phyloP scores from a whole-genome alignment of 768 basidiomycete species.

The Suillus subluteus region DNA sequence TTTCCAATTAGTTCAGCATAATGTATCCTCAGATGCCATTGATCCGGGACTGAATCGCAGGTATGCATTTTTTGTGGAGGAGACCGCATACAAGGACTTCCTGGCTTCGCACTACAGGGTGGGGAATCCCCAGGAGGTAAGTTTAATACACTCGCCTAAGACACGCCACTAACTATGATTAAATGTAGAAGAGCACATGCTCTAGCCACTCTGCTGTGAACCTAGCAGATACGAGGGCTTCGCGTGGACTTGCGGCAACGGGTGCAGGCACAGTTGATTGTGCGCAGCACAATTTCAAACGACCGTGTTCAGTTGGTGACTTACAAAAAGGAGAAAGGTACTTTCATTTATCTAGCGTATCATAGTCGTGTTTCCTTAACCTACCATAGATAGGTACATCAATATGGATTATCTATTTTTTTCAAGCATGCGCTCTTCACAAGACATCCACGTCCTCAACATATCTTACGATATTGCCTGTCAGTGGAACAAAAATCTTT shows the following conservation, averaged over 20 bases:
- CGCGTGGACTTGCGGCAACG: background rate
- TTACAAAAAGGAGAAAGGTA: conserved; percentile 17
- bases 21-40: conserved; percentile 25
- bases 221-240: background rate
- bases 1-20: conserved; percentile 32
- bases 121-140: conserved; percentile 4
- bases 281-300: conserved; percentile 16
- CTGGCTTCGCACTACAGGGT: conserved; percentile 18
- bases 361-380: background rate
- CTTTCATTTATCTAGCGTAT: background rate
- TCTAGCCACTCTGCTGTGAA: background rate
- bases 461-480: conserved; percentile 30
- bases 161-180: background rate
- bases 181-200: conserved; percentile 6
- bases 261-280: too few species aligned
- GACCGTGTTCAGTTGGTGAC: conserved; percentile 6
- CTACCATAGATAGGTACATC: background rate
- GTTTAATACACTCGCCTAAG: background rate
- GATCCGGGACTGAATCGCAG: conserved; percentile 34
- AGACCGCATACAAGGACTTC: conserved; percentile 19
- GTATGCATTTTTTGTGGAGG: conserved; percentile 31
- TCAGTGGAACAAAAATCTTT: conserved; percentile 24
- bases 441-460: background rate
- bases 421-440: background rate
- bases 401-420: conserved; percentile 8